phyloP scores from a whole-genome alignment of 192 early-diverging fungal genomes.

The Geosiphon pyriformis region DNA sequence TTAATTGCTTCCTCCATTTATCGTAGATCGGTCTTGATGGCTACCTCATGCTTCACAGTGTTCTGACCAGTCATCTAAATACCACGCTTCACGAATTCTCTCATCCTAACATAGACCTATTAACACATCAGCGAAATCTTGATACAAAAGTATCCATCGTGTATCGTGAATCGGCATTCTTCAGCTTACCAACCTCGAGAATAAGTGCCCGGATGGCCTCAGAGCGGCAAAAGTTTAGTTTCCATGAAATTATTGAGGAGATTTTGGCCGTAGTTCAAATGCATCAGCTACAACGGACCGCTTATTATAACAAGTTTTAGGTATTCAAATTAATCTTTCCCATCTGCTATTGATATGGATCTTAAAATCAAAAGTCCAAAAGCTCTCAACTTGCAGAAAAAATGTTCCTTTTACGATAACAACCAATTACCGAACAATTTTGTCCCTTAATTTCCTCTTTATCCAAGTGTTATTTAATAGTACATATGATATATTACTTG shows the following conservation, averaged over 20 bases:
- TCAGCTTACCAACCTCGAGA: background rate
- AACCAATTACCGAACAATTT: no score
- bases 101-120: background rate
- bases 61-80: background rate
- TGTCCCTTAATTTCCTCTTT: no score
- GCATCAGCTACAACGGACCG: background rate
- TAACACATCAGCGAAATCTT: background rate
- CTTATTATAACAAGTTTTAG: no score
- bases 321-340: no score
- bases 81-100: background rate
- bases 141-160: background rate
- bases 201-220: background rate
- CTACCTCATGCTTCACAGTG: background rate
- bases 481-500: no score
- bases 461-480: no score
- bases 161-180: no score
- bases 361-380: no score
- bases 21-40: conserved; percentile 12
- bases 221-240: background rate
- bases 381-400: no score
- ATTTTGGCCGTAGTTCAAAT: background rate
- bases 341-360: no score
- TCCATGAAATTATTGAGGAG: background rate
- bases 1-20: no score
- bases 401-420: no score